Percentiles rank a stretch among this genome's conserved stretches.
phyloP scores from a whole-genome alignment of 352 stramenopile genomes.

The Phytophthora hybrid region DNA sequence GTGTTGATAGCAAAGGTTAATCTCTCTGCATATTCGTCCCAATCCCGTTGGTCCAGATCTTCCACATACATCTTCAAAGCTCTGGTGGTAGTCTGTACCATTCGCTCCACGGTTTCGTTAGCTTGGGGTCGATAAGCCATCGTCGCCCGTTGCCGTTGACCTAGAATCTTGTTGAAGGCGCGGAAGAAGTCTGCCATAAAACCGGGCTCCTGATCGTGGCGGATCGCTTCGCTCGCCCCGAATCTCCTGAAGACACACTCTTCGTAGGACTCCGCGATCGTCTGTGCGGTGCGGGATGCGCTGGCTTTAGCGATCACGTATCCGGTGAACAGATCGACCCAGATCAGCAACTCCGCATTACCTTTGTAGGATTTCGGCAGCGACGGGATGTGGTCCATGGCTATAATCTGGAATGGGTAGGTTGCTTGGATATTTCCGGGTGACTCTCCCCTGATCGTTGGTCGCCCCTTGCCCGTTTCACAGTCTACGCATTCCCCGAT shows the following conservation, averaged over 20 bases:
- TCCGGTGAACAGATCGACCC: not conserved
- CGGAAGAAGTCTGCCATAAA: not conserved
- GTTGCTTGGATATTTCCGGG: not conserved
- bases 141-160: not conserved
- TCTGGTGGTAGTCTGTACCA: not conserved
- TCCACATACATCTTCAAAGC: not conserved
- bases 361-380: not conserved
- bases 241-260: not conserved
- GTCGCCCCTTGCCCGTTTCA: not conserved
- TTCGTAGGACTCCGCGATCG: not conserved
- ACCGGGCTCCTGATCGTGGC: not conserved
- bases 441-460: not conserved
- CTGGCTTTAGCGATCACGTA: too few relatives aligned
- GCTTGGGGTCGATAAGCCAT: not conserved
- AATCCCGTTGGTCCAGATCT: not conserved
- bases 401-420: not conserved
- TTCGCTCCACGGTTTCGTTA: not conserved
- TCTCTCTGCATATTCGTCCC: not conserved
- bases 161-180: not conserved
- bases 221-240: not conserved
- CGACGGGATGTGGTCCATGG: not conserved
- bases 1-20: not conserved
- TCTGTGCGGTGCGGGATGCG: too few relatives aligned
- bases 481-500: constrained; percentile 15
- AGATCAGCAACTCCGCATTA: not conserved